phyloP scores from a whole-genome alignment of 352 stramenopile species.

The Pythium sp. region DNA sequence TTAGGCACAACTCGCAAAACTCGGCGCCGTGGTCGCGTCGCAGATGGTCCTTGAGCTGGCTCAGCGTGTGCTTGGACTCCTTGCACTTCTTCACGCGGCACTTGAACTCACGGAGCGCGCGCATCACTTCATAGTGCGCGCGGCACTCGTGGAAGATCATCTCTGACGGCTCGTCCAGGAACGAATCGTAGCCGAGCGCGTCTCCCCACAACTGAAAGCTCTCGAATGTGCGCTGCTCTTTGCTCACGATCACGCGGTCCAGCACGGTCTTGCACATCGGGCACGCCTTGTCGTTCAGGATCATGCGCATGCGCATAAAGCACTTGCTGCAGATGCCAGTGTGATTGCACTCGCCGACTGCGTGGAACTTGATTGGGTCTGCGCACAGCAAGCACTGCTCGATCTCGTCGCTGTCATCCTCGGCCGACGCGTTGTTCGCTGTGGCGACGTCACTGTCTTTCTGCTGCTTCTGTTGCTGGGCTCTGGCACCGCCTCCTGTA shows the following conservation, averaged over 20 bases:
- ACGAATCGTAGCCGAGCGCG: conserved; percentile 50
- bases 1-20: conserved; percentile 78
- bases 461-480: not conserved
- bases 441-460: not conserved
- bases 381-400: conserved; percentile 68
- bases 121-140: conserved; percentile 55
- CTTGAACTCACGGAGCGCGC: conserved; percentile 53
- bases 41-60: conserved; percentile 71
- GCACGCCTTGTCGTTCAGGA: conserved; percentile 77
- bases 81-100: conserved; percentile 66
- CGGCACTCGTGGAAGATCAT: conserved; percentile 79
- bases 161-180: conserved; percentile 68
- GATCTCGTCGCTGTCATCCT: conserved; percentile 26
- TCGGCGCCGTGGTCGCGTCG: conserved; percentile 57
- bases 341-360: conserved; percentile 78
- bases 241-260: conserved; percentile 66
- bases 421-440: not conserved
- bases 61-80: conserved; percentile 47
- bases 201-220: conserved; percentile 81
- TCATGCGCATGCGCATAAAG: conserved; percentile 74
- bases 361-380: conserved; percentile 65
- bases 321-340: conserved; percentile 80
- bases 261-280: conserved; percentile 78
- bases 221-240: conserved; percentile 39
- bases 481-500: not conserved